Conservation (phyloP, 768 basidiomycete genomes). For the Dacryopinax spathularia region DNA sequence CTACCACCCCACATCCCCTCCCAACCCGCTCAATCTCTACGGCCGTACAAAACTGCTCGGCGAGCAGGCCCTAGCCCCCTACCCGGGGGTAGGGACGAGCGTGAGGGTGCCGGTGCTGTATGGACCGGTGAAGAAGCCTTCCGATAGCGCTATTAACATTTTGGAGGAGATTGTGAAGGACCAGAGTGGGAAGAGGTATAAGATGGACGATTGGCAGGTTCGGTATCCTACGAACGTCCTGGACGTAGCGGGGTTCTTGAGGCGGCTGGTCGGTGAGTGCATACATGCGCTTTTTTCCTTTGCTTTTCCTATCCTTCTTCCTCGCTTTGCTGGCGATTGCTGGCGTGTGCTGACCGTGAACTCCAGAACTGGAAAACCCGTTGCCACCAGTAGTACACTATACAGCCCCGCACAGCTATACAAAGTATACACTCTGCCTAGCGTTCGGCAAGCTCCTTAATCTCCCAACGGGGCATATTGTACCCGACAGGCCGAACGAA, state of each 20-base stretch:
- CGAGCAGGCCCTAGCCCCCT: slow-evolving; percentile 46
- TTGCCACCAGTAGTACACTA: slow-evolving; percentile 75
- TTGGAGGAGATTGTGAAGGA: slow-evolving; percentile 76
- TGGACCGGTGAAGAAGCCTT: slow-evolving; percentile 68
- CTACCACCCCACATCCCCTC: slow-evolving; percentile 55
- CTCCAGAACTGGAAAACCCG: slow-evolving; percentile 28
- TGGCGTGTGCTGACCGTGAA: too few species aligned
- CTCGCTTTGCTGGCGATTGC: neutral
- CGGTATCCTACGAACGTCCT: slow-evolving; percentile 83
- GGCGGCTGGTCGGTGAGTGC: slow-evolving; percentile 51
- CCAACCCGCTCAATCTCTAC: slow-evolving; percentile 82
- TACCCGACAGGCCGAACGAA: slow-evolving; percentile 42
- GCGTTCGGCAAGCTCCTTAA: slow-evolving; percentile 57
- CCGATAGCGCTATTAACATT: slow-evolving; percentile 80
- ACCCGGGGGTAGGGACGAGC: slow-evolving; percentile 40
- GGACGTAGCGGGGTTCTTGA: slow-evolving; percentile 76
- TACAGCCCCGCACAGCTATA: slow-evolving; percentile 64
- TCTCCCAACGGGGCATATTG: slow-evolving; percentile 51
- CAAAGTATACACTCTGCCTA: slow-evolving; percentile 87
- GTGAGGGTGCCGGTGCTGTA: slow-evolving; percentile 89
- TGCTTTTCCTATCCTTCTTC: neutral
- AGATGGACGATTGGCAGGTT: slow-evolving; percentile 91
- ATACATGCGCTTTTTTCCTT: neutral
- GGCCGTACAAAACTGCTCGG: slow-evolving; percentile 78
- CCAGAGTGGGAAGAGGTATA: slow-evolving; percentile 74